These are phyloP conservation scores for Penicillium sp. DNA, from an alignment of 2,329 filamentous ascomycete genomes.

Conservation along the genomic window DNA sequence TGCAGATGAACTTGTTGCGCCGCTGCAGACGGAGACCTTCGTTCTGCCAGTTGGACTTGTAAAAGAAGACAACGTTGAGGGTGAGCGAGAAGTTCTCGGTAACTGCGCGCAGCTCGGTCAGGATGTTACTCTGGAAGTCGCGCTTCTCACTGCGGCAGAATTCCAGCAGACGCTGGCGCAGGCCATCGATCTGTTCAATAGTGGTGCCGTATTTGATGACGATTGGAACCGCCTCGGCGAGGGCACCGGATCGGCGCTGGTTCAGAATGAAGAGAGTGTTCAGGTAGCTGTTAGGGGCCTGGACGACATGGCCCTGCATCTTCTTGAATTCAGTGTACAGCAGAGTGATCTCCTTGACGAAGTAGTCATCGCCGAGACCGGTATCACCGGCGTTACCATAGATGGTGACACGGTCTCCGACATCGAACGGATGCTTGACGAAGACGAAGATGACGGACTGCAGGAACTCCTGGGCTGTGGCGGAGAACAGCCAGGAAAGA, in stretches of 20 bases:
- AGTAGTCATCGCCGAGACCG: slow-evolving; percentile 84
- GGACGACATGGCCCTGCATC: slow-evolving; percentile 93
- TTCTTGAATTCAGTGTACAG: slow-evolving; percentile 98
- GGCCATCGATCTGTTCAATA: slow-evolving; percentile 72
- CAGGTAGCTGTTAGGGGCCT: slow-evolving; percentile 89
- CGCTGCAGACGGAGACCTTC: slow-evolving; percentile 83
- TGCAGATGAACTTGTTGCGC: slow-evolving; percentile 90
- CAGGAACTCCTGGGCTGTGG: slow-evolving; percentile 88
- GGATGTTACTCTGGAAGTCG: slow-evolving; percentile 79
- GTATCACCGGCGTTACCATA: slow-evolving; percentile 83
- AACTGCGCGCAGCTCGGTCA: slow-evolving; percentile 76
- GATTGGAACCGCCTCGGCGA: slow-evolving; percentile 80
- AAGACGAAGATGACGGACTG: slow-evolving; percentile 95
- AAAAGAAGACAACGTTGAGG: slow-evolving; percentile 93
- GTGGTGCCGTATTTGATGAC: slow-evolving; percentile 86
- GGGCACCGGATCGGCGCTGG: slow-evolving; percentile 79
- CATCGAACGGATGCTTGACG: slow-evolving; percentile 95
- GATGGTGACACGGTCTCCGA: slow-evolving; percentile 85
- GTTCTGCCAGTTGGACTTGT: slow-evolving; percentile 96
- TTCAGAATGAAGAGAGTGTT: slow-evolving; percentile 94
- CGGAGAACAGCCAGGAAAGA: slow-evolving; percentile 86
- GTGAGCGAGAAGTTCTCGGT: slow-evolving; percentile 79
- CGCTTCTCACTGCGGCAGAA: slow-evolving; percentile 83
- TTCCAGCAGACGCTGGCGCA: slow-evolving; percentile 73
- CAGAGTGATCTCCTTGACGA: slow-evolving; percentile 88